Base-by-base conservation (phyloP, 345 rosid genomes). In the Linum tenue region DNA sequence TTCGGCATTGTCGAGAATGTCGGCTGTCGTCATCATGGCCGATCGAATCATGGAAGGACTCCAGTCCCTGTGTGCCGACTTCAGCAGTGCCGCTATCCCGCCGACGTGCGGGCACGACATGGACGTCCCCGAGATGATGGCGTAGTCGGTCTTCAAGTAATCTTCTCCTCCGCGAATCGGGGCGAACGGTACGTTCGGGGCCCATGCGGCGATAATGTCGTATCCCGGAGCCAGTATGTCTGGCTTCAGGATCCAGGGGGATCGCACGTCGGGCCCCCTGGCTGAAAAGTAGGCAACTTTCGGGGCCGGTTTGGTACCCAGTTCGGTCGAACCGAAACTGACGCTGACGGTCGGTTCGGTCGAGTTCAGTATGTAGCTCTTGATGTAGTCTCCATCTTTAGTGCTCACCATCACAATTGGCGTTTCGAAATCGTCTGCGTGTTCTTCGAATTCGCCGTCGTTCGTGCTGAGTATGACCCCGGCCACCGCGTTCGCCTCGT, bases 241-340 rank as follows among this genome's bases (percentile, higher is more conserved):
- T 1, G 86, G 84, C 65, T 85, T 81, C 40, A 82, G 67, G 12
- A 81, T 65, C 74, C 82, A 75, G 2, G 84, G 84, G 22, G 83
- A 78, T 64, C 62, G 63, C 3, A 2, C 37, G 37, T 72, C 77
- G 0, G 82, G 86, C n/a, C 84, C 86, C 67, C 76, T 65, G 1
- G 84, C 72, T 0, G 80, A 79, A 65, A 79, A 82, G 22, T 44
- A 22, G n/a, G 76, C 80, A 8, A 82, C 84, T 59, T 65, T 64
- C 9, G 83, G 85, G 39, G 79, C 73, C 63, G 86, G 79, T 66
- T 73, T 72, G 9, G 66, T 67, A 7, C 81, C 76, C 5, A 68
- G 22, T 8, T 62, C 5, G 7, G 85, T 85, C 43, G 50, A 55
- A 62, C 74, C 72, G 59, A 78, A 76, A 38, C 69, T 37, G 8